A percentile compares a stretch with the other conserved stretches of the same genome.
Evolutionary conservation across 2,329 filamentous ascomycete genomes (phyloP).

Genomic region (Didymosphaeria variabile): DNA sequence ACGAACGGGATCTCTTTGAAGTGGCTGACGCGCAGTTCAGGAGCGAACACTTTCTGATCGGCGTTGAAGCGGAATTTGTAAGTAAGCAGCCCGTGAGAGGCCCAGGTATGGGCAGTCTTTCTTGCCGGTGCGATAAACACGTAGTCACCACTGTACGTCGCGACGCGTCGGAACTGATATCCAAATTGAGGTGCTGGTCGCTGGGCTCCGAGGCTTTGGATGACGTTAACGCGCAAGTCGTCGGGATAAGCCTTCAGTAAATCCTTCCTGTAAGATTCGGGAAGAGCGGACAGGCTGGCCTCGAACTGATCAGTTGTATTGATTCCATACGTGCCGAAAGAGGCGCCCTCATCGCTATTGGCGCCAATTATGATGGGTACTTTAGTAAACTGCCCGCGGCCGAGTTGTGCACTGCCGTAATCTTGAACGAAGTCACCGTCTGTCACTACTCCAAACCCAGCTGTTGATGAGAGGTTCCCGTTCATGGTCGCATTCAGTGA

Average conservation of each 20-base stretch:
- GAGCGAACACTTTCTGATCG: slow-evolving; percentile 48
- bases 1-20: slow-evolving; percentile 58
- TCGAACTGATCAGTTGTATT: slow-evolving; percentile 63
- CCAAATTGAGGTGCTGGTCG: slow-evolving; percentile 26
- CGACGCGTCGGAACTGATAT: slow-evolving; percentile 60
- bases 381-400: slow-evolving; percentile 65
- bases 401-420: slow-evolving; percentile 61
- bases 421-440: slow-evolving; percentile 64
- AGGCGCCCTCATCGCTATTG: slow-evolving; percentile 70
- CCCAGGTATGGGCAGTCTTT: slow-evolving; percentile 58
- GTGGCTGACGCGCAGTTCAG: slow-evolving; percentile 56
- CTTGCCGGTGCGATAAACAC: slow-evolving; percentile 64
- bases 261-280: neutral
- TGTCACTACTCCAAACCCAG: slow-evolving; percentile 44
- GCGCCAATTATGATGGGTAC: slow-evolving; percentile 69
- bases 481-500: slow-evolving; percentile 60
- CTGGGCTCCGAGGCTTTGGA: slow-evolving; percentile 21
- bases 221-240: slow-evolving; percentile 23
- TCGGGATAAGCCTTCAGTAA: slow-evolving; percentile 30
- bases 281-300: slow-evolving; percentile 26
- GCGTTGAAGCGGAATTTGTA: slow-evolving; percentile 70
- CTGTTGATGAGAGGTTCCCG: slow-evolving; percentile 21
- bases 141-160: slow-evolving; percentile 60
- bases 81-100: slow-evolving; percentile 55
- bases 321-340: slow-evolving; percentile 62